Evolutionary conservation across 164 flowering plant genomes (phyloP).

Genomic region (Platanus orientalis): DNA sequence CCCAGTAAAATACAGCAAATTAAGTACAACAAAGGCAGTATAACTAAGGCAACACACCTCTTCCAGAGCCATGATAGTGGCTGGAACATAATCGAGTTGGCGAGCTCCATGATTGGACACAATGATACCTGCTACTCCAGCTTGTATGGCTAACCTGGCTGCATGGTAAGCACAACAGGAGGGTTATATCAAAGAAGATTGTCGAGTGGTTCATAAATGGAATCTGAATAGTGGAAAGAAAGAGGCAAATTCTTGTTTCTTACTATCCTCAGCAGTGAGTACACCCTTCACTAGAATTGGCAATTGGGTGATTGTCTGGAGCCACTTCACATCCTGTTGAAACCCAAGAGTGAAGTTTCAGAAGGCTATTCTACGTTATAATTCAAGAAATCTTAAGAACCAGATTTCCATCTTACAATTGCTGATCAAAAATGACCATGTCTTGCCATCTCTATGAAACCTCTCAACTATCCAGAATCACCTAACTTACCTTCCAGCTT

Average conservation of each 20-base stretch:
- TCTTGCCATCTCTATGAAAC: neutral
- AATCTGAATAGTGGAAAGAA: neutral
- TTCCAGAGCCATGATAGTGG: slow-evolving; percentile 77
- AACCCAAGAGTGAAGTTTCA: slow-evolving; percentile 9
- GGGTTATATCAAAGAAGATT: neutral
- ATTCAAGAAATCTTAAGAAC: neutral
- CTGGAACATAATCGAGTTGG: slow-evolving; percentile 86
- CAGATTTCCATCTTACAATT: neutral
- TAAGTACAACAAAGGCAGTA: neutral
- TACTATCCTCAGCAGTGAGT: slow-evolving; percentile 87
- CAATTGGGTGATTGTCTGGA: slow-evolving; percentile 75
- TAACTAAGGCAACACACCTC: slow-evolving; percentile 43
- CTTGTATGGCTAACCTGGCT: slow-evolving; percentile 71
- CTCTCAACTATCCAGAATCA: neutral
- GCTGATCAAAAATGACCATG: neutral
- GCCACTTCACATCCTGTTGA: slow-evolving; percentile 85
- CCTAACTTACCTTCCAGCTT: slow-evolving; percentile 58
- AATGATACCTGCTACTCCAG: slow-evolving; percentile 87
- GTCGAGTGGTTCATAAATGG: neutral
- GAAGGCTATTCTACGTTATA: neutral
- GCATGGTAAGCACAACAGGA: slow-evolving; percentile 11
- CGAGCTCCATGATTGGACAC: slow-evolving; percentile 99
- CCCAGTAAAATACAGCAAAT: neutral
- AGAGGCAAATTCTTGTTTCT: slow-evolving; percentile 11
- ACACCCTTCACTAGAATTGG: slow-evolving; percentile 95